Conservation (phyloP, 2,329 filamentous ascomycete species). For the Trichoderma guizhouense region DNA sequence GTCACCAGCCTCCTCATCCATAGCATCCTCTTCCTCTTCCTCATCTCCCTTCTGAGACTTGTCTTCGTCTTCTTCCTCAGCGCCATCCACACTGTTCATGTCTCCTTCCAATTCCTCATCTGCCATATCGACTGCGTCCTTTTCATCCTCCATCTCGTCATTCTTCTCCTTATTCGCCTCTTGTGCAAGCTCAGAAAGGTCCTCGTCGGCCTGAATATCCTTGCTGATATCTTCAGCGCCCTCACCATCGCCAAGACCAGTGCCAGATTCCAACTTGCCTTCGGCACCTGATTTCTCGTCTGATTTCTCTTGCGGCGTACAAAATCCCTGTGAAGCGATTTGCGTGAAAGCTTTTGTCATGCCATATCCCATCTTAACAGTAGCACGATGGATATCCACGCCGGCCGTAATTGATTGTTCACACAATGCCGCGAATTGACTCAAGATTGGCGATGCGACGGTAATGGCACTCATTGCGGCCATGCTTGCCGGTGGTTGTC, state of each 20-base stretch:
- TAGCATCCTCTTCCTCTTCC: constrained; percentile 63
- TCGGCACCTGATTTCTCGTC: constrained; percentile 65
- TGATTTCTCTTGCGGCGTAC: constrained; percentile 78
- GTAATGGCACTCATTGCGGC: constrained; percentile 33
- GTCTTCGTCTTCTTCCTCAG: constrained; percentile 58
- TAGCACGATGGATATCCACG: constrained; percentile 63
- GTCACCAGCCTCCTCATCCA: constrained; percentile 86
- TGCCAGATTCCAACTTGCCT: constrained; percentile 84
- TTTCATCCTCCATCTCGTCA: constrained; percentile 70
- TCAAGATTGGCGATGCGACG: constrained; percentile 61
- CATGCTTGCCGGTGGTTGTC: constrained; percentile 26
- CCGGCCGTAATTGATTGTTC: constrained; percentile 56
- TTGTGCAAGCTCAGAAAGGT: constrained; percentile 85
- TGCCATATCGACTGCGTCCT: constrained; percentile 88
- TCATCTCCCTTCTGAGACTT: constrained; percentile 60
- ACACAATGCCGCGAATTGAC: constrained; percentile 66
- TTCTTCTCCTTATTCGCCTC: constrained; percentile 66
- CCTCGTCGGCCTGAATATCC: constrained; percentile 89
- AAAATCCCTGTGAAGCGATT: constrained; percentile 83
- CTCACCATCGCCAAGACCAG: constrained; percentile 90
- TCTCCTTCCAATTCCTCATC: constrained; percentile 89
- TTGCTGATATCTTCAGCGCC: constrained; percentile 98
- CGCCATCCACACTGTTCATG: constrained; percentile 61
- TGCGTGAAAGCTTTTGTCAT: constrained; percentile 75
- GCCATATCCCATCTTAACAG: constrained; percentile 70